Evolutionary conservation across 2,329 filamentous ascomycete species (phyloP).

Genomic region (Exophiala sideris): DNA sequence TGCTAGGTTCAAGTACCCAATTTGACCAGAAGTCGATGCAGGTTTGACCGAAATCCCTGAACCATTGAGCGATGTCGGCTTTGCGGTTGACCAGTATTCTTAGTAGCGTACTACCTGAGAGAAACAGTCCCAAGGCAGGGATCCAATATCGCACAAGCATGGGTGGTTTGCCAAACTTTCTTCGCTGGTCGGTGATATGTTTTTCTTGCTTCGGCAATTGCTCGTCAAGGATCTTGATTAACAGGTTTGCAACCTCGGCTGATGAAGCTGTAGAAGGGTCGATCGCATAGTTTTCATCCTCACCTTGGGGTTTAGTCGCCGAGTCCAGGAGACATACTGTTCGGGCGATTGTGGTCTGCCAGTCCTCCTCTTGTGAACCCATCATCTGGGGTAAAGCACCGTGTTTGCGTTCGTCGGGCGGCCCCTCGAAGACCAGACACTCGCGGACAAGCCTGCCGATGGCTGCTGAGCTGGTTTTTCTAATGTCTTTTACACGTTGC

Average conservation of each 20-base stretch:
- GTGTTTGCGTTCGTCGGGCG: conserved; percentile 20
- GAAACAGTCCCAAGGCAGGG: conserved; percentile 64
- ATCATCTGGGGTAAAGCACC: conserved; percentile 16
- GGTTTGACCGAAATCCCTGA: conserved; percentile 73
- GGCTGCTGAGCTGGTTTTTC: conserved; percentile 78
- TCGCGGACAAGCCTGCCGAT: conserved; percentile 86
- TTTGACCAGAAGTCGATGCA: conserved; percentile 89
- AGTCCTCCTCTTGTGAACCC: conserved; percentile 52
- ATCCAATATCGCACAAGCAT: conserved; percentile 83
- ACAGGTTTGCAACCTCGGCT: conserved; percentile 32
- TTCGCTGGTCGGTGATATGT: conserved; percentile 55
- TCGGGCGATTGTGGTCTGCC: conserved; percentile 73
- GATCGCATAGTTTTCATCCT: conserved; percentile 5
- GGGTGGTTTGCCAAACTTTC: conserved; percentile 71
- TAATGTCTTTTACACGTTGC: conserved; percentile 65
- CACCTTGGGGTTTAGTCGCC: conserved; percentile 9
- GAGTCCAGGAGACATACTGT: conserved; percentile 84
- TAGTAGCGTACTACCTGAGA: conserved; percentile 85
- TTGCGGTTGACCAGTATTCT: conserved; percentile 70
- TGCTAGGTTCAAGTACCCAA: conserved; percentile 85
- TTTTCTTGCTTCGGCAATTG: conserved; percentile 66
- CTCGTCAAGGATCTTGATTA: conserved; percentile 60
- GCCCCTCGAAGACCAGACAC: conserved; percentile 66
- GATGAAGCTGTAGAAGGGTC: conserved; percentile 21
- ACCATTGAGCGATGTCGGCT: conserved; percentile 75